Base-by-base conservation (phyloP, 139 green algal species). In the Zygnema cylindricum region DNA sequence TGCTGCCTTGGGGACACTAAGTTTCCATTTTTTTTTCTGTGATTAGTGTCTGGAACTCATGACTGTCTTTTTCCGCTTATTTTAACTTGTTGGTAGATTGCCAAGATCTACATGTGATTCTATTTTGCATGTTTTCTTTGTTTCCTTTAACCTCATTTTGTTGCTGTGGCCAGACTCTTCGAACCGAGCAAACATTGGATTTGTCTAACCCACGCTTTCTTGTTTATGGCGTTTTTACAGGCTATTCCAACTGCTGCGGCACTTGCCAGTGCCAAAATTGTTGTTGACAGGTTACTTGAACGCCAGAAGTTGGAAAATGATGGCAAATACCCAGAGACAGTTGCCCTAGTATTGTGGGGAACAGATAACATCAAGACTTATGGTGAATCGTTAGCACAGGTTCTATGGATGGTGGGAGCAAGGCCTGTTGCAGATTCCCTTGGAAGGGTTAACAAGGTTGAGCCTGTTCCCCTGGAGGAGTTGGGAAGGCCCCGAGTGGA, bases 331-430 rank as follows among this genome's bases (percentile, higher is more conserved):
- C 97, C 97, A 1, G 97, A 99, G 95, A 96, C 95, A 43, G 98
- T 99, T 73, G 97, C 97, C 0, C 95, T 99, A 54, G 97, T 99
- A 75, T 95, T 99, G 83, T 99, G 97, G 97, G 97, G 97, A 79
- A 99, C 97, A n/a, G 97, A 99, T 94, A 99, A 99, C 96, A 99
- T 99, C 94, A 99, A 99, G 95, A 99, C 97, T 33, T 99, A 99
- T 77, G 97, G 97, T 85, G 97, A 99, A 95, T 98, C 95, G 0
- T 95, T 99, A 16, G 96, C 95, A 0, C 89, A 93, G 88, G 97
- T 99, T 32, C 94, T 98, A 93, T 95, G 96, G 86, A 98, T 99
- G 95, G 96, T 99, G 16, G 97, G 97, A 71, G 94, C 98, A 32
- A 93, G 94, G 73, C 97, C 97, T 0, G 95, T 98, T 86, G 91